Evolutionary conservation across 306 rosid genomes (phyloP), one percentile per base, ranked within the genome.

Genomic region (Ormosia emarginata): DNA sequence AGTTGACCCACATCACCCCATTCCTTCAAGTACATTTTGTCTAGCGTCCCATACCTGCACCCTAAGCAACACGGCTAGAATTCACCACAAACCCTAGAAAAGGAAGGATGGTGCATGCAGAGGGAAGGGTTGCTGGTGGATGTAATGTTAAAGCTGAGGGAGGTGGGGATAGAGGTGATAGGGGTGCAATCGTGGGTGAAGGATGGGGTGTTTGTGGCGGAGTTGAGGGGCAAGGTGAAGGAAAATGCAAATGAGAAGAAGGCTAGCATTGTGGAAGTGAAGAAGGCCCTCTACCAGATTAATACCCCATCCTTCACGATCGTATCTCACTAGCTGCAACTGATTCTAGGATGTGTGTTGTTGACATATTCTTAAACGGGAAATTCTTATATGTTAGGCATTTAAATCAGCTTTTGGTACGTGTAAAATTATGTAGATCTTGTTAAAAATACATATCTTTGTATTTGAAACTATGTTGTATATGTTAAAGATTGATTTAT

Each of bases 221-320:
- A 92, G 62, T 67, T 95, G 4, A 87, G 97, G 67, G 99, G 97
- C 32, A 95, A 92, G 86, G 98, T 95, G 50, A 94, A 87, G 90
- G 98, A 91, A 5, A 79, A 89, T 49, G 73, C 30, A 2, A 89
- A 77, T 55, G 98, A 96, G 40, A 95, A 87, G 87, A 95, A 87
- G 83, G 81, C 91, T 15, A 93, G 93, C 83, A 95, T 95, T 75
- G 91, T 94, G 77, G 97, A 93, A 81, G 99, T 93, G 79, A 95
- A 93, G 90, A 93, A 91, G 71, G 99, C 97, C 24, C 87, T 95
- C 41, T 87, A 90, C 43, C 92, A 91, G 78, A 84, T 95, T 95
- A 43, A 87, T 93, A 55, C 99, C 98, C 36, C 90, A 93, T 12
- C 2, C 7, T 30, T 24, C 24, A 24, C 1, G 24, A 24, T 24